Percentiles rank a stretch among this genome's conserved stretches.
Evolutionary conservation across 208 protist genomes (phyloP).

Genomic region (Leishmania amazonensis): DNA sequence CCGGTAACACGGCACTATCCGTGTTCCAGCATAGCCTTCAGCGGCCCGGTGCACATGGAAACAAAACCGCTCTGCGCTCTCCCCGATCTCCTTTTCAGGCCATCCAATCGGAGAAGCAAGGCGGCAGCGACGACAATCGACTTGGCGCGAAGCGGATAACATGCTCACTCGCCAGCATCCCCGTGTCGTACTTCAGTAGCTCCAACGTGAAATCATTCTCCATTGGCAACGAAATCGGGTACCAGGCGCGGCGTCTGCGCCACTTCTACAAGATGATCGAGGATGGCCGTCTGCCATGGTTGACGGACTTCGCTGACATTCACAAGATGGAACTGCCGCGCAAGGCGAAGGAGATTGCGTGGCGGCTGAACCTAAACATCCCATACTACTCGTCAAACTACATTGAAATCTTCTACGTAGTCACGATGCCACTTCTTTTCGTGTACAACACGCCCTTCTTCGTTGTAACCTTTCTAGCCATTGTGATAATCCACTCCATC

Average conservation of each 20-base stretch:
- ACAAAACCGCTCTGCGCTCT: not conserved
- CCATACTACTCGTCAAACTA: slow-evolving; percentile 88
- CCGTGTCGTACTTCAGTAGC: slow-evolving; percentile 45
- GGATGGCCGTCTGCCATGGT: slow-evolving; percentile 75
- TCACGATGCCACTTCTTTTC: slow-evolving; percentile 69
- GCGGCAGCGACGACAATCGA: not conserved
- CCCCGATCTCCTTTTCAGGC: not conserved
- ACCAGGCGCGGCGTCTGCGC: slow-evolving; percentile 15
- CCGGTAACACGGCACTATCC: not conserved
- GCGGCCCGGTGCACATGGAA: not conserved
- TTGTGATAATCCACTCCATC: slow-evolving; percentile 49
- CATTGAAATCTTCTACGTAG: slow-evolving; percentile 54
- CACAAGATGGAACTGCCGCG: slow-evolving; percentile 55
- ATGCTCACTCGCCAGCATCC: not conserved
- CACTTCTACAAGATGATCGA: slow-evolving; percentile 36
- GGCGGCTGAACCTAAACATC: slow-evolving; percentile 81
- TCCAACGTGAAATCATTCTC: slow-evolving; percentile 29
- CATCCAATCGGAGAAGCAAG: not conserved
- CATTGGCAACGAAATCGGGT: slow-evolving; percentile 28
- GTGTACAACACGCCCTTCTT: slow-evolving; percentile 67
- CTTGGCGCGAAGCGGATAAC: not conserved
- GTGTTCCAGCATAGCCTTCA: not conserved
- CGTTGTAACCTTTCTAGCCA: slow-evolving; percentile 37
- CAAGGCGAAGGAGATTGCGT: slow-evolving; percentile 44
- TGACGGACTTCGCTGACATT: slow-evolving; percentile 61